Base-by-base conservation (phyloP, 75 land plant genomes). In the Pinus taeda region DNA sequence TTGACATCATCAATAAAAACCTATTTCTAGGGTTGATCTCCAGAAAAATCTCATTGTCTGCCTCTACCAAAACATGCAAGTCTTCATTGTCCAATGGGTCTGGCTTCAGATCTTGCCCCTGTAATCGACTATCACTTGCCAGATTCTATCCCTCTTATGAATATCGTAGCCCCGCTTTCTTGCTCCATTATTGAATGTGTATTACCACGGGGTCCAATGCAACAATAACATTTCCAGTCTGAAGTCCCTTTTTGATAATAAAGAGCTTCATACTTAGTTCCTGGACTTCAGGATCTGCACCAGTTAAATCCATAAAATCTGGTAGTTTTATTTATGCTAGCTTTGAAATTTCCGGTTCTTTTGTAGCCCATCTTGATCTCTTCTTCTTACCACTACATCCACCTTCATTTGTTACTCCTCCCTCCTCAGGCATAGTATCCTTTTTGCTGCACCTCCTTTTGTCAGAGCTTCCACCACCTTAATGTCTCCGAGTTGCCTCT, bases 401-500 rank as follows among this genome's bases (percentile, higher is more conserved):
- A 26, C 33, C 74, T 39, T 67, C 72, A 63, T 22, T 57, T 20
- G 57, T 57, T 15, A 37, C 62, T 26, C 73, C 83, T 69, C 78
- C 78, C 85, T 82, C 93, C 98, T 6, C 97, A 67, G 2, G 95
- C 97, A 7, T 97, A 79, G 73, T 81, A 94, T 81, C 94, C 99
- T 42, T 93, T 74, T 8, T 45, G 49, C 49, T 57, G 87, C 63
- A 57, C 81, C 81, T 59, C 59, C 66, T 57, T 77, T 72, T 20
- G 59, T 73, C 77, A 17, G 59, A 1, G 15, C 57, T 45, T 67
- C 78, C 77, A 17, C 72, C 3, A 30, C 57, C 60, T 73, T 29
- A 82, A 56, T 60, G 33, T 36, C 45, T 67, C 71, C 36, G 21
- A 36, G 21, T 67, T 26, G 6, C 37, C 20, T 65, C 37, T 30